Evolutionary conservation across 768 basidiomycete species (phyloP).

Genomic region (Mycena pura): DNA sequence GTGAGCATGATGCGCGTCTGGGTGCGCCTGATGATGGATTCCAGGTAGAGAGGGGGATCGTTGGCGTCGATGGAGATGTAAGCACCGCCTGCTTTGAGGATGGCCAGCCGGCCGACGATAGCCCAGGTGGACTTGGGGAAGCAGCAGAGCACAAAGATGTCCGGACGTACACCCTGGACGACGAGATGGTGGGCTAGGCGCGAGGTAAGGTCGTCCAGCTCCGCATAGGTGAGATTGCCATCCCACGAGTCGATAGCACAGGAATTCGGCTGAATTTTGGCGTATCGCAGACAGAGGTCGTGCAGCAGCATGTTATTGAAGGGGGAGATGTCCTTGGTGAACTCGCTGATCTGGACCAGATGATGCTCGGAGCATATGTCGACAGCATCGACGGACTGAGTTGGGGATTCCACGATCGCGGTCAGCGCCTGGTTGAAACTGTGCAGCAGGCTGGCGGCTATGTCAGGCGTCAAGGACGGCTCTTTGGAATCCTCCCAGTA

Average conservation of each 20-base stretch:
- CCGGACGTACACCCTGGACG: background rate
- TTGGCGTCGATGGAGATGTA: constrained; percentile 1
- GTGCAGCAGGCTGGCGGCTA: constrained; percentile 2
- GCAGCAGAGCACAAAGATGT: background rate
- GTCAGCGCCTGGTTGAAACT: constrained; percentile 1
- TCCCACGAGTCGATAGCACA: constrained; percentile 3
- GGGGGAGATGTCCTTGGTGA: constrained; percentile 6
- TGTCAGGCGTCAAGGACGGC: constrained; percentile 1
- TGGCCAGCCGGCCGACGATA: background rate
- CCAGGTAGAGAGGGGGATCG: background rate
- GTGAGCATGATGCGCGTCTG: background rate
- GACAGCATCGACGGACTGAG: background rate
- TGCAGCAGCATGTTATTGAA: constrained; percentile 4
- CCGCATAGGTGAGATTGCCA: background rate
- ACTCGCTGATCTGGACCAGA: background rate
- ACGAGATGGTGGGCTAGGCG: background rate
- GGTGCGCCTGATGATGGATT: background rate
- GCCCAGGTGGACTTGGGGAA: background rate
- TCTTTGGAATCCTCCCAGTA: background rate
- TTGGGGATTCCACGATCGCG: background rate
- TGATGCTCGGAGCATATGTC: constrained; percentile 1
- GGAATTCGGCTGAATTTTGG: background rate
- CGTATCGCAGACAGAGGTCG: constrained; percentile 5
- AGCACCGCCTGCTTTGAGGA: constrained; percentile 1
- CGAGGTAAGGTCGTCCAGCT: constrained; percentile 1